A percentile compares a stretch with the other conserved stretches of the same genome.
Conservation (phyloP, 2,329 filamentous ascomycete genomes). For the Lecanicillium sp. region DNA sequence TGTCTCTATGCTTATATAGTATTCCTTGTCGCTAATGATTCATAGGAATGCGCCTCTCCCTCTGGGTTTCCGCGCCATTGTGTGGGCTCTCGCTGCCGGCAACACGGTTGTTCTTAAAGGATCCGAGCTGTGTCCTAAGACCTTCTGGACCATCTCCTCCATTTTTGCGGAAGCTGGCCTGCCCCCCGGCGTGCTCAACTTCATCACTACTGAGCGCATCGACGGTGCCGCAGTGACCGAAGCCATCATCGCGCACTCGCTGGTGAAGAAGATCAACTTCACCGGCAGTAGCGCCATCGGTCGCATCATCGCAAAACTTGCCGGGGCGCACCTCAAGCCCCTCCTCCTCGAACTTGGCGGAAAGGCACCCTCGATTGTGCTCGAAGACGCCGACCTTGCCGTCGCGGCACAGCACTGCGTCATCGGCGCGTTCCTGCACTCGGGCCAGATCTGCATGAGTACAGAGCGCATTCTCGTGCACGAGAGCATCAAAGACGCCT, state of each 20-base stretch:
- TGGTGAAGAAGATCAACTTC: constrained; percentile 37
- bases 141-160: constrained; percentile 53
- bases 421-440: constrained; percentile 18
- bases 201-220: constrained; percentile 56
- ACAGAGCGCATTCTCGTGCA: constrained; percentile 53
- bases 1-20: too few relatives aligned
- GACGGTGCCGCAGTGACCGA: constrained; percentile 60
- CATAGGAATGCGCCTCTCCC: constrained; percentile 46
- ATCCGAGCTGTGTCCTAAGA: constrained; percentile 57
- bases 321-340: constrained; percentile 37
- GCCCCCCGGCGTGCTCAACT: constrained; percentile 63
- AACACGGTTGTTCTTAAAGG: constrained; percentile 68
- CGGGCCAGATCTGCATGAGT: constrained; percentile 66
- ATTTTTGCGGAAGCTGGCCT: constrained; percentile 65
- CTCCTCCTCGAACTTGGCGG: constrained; percentile 43
- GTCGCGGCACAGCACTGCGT: constrained; percentile 29
- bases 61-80: constrained; percentile 44
- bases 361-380: constrained; percentile 37
- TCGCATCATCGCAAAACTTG: constrained; percentile 30
- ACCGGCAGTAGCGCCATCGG: constrained; percentile 39
- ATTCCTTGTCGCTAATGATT: not conserved
- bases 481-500: constrained; percentile 17
- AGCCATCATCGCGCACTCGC: constrained; percentile 50
- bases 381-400: constrained; percentile 39
- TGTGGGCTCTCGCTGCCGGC: constrained; percentile 61